A percentile compares a stretch with the other conserved stretches of the same genome.
Evolutionary conservation across 495 filamentous ascomycete species (phyloP).

Genomic region (Neurospora sp.): DNA sequence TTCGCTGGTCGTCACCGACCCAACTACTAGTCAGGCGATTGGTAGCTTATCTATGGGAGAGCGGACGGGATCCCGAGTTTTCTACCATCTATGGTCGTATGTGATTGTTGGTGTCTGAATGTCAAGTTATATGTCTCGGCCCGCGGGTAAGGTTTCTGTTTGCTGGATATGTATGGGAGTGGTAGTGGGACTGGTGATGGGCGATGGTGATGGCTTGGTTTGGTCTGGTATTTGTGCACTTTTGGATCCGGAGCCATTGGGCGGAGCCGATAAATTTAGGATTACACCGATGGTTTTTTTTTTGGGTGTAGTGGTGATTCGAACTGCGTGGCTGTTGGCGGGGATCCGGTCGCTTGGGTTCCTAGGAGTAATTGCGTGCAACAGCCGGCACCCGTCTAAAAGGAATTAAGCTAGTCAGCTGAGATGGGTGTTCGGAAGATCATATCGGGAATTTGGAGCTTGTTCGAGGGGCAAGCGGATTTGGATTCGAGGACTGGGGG

Average conservation of each 20-base stretch:
- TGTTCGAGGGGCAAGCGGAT: no score
- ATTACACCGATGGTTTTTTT: no score
- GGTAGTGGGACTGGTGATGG: neutral
- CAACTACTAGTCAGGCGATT: conserved; percentile 32
- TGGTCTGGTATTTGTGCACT: no score
- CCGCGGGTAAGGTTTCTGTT: neutral
- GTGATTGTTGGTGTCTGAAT: neutral
- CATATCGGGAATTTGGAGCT: no score
- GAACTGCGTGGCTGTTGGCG: neutral
- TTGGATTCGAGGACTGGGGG: no score
- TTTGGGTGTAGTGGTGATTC: neutral
- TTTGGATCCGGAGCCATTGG: no score
- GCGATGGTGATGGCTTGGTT: neutral
- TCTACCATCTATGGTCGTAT: conserved; percentile 37
- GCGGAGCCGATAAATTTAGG: no score
- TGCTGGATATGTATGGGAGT: neutral
- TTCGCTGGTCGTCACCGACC: conserved; percentile 33
- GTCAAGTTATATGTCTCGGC: neutral
- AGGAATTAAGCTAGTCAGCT: neutral
- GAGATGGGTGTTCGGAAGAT: neutral
- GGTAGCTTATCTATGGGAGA: conserved; percentile 34
- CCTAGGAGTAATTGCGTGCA: neutral
- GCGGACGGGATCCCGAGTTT: conserved; percentile 42
- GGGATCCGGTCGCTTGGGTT: neutral
- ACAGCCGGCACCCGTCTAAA: neutral